Percentiles rank a stretch among this genome's conserved stretches.
These are phyloP conservation scores for Moringa oleifera DNA, from an alignment of 345 rosid species.

Conservation along the genomic window DNA sequence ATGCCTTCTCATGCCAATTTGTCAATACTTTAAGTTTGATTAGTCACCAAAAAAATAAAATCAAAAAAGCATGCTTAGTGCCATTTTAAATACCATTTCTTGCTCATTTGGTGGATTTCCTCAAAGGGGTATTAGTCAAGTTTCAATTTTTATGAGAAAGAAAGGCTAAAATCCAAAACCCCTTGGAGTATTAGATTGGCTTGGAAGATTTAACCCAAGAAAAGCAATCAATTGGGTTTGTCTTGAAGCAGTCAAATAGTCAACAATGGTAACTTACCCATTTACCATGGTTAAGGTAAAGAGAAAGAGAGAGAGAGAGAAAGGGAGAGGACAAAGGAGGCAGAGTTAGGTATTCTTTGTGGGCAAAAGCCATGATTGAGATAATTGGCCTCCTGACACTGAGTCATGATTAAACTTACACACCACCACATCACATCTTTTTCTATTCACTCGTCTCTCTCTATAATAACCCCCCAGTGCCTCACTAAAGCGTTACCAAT, in stretches of 20 bases:
- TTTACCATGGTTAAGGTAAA: constrained; percentile 18
- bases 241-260: background rate
- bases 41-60: background rate
- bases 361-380: constrained; percentile 50
- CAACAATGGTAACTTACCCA: too few species aligned
- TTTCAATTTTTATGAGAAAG: too few species aligned
- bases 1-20: constrained; percentile 12
- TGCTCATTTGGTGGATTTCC: too few species aligned
- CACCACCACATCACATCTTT: constrained; percentile 14
- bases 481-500: constrained; percentile 13
- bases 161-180: too few species aligned
- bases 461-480: constrained; percentile 42
- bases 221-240: background rate
- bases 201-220: too few species aligned
- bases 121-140: too few species aligned
- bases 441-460: constrained; percentile 13
- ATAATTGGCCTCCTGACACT: constrained; percentile 48
- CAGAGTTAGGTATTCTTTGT: constrained; percentile 22
- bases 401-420: constrained; percentile 51
- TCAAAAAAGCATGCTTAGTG: constrained; percentile 11
- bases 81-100: background rate
- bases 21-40: background rate
- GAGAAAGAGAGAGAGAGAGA: background rate
- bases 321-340: constrained; percentile 1
- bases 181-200: too few species aligned